Evolutionary conservation across 2,329 filamentous ascomycete species (phyloP), one percentile per base, ranked within the genome.

Genomic region (Aspergillus floridensis): DNA sequence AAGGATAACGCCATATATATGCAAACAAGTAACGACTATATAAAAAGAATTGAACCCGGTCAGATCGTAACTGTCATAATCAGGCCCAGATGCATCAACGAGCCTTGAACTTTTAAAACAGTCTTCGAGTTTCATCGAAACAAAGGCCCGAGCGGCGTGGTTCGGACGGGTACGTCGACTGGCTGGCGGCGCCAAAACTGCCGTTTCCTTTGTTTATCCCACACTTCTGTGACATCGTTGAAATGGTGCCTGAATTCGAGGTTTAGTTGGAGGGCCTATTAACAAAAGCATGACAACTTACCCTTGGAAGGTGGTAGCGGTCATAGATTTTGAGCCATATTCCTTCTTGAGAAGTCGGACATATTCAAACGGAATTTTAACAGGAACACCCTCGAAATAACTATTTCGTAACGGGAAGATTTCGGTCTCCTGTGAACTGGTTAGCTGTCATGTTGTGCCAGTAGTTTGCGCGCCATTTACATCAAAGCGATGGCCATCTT

Each of bases 351-450:
- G 74, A 26, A 88, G 68, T 38, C 79, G 77, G 8, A 79, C 76
- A 69, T 86, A 87, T 12, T 80, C 79, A 65, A 81, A 86, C 1
- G 85, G 85, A 24, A 87, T 76, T 62, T 82, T 82, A 19, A 81
- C 82, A 0, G 79, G 75, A 5, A 80, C 74, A 47, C 75, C 79
- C 67, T 87, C 85, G 60, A 87, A 86, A 2, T 74, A 70, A 56
- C 77, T 82, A 46, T 81, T 77, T 16, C 84, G 78, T 12, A 87
- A 73, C 1, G 85, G 84, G 65, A 84, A 87, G 26, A 88, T 81
- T 46, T 84, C 79, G 35, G 79, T 74, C 59, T 80, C 79, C 63
- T 77, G 46, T 21, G 11, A 21, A 10, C 41, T 19, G 48, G 47
- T 63, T 26, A 60, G 58, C 38, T 26, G 24, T 22, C 21, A 26